Evolutionary conservation across 1,284 basidiomycete species (phyloP).

Genomic region (Boletus calvinii): DNA sequence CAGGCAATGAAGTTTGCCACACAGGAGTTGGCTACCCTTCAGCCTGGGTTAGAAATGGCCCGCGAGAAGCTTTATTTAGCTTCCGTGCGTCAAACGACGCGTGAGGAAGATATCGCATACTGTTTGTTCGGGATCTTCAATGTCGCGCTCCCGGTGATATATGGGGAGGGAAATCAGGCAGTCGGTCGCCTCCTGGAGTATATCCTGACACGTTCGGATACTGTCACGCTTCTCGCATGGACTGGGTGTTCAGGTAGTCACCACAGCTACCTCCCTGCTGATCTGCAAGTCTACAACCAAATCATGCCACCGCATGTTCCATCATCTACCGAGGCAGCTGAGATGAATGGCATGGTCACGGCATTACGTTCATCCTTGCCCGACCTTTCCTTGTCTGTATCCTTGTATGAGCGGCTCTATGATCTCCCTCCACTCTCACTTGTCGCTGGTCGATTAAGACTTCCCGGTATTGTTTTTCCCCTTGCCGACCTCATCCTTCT

Average conservation of each 20-base stretch:
- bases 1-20: background rate
- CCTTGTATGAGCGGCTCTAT: background rate
- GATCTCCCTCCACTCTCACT: background rate
- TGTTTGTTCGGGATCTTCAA: constrained; percentile 16
- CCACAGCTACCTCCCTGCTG: constrained; percentile 10
- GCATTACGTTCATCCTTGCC: background rate
- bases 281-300: constrained; percentile 10
- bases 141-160: background rate
- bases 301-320: background rate
- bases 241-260: constrained; percentile 4
- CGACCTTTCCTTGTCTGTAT: background rate
- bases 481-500: background rate
- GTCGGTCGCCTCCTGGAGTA: background rate
- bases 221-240: background rate
- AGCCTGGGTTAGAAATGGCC: constrained; percentile 1
- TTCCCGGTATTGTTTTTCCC: background rate
- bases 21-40: background rate
- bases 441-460: background rate
- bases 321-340: background rate
- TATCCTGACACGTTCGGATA: background rate
- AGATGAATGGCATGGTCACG: background rate
- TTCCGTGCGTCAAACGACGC: constrained; percentile 11
- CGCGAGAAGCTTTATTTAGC: constrained; percentile 15
- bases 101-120: constrained; percentile 13
- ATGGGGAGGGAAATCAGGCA: background rate